phyloP scores from a whole-genome alignment of 192 early-diverging fungal genomes.

The Chytriomyces sp. region DNA sequence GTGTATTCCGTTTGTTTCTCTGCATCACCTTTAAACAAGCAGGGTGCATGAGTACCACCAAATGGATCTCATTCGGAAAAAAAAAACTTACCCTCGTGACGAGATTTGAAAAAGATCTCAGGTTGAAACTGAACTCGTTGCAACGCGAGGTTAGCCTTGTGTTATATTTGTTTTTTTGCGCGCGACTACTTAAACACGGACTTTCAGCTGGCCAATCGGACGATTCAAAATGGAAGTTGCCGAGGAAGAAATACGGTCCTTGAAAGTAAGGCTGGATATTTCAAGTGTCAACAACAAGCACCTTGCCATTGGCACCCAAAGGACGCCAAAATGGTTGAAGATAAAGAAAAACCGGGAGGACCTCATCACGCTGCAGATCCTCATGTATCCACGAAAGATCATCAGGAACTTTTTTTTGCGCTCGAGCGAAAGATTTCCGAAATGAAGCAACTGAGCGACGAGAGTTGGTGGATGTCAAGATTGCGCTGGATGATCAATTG shows the following conservation, averaged over 20 bases:
- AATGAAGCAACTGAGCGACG: conserved; percentile 52
- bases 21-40: no score
- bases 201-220: conserved; percentile 57
- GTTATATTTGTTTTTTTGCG: no score
- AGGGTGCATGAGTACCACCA: no score
- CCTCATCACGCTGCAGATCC: conserved; percentile 1
- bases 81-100: not conserved
- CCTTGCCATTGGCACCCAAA: not conserved
- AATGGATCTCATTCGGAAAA: conserved; percentile 6
- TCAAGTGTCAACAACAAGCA: not conserved
- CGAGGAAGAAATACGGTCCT: conserved; percentile 55
- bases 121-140: conserved; percentile 50
- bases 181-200: no score
- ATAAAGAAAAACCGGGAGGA: not conserved
- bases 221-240: conserved; percentile 46
- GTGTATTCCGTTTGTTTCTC: no score
- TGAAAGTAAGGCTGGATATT: conserved; percentile 41
- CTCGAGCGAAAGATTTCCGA: conserved; percentile 55
- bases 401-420: conserved; percentile 53
- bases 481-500: conserved; percentile 43
- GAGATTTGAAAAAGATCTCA: conserved; percentile 49
- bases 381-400: conserved; percentile 49
- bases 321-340: no score
- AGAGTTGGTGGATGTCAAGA: conserved; percentile 43
- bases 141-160: conserved; percentile 50